phyloP scores from a whole-genome alignment of 805 yeast species.

The Lipomyces kockii region DNA sequence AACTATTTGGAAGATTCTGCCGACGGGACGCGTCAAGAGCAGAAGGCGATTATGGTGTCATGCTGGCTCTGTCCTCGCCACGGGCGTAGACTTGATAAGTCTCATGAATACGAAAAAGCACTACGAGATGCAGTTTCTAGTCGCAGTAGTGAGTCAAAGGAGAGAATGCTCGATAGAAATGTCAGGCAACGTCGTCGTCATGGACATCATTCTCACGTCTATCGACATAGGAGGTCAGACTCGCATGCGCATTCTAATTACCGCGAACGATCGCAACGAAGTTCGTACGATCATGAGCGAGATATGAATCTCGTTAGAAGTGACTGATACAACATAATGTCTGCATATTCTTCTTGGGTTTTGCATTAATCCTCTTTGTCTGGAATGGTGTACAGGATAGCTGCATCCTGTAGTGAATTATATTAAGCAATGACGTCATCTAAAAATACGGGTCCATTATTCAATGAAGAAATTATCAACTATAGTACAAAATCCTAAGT shows the following conservation, averaged over 20 bases:
- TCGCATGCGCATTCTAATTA: background rate
- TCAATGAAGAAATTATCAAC: background rate
- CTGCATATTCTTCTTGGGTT: background rate
- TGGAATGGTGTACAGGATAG: background rate
- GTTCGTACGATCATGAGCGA: background rate
- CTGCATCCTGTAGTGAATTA: background rate
- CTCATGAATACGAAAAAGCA: conserved; percentile 23
- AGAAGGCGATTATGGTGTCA: conserved; percentile 23
- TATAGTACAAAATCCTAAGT: background rate
- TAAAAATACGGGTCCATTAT: background rate
- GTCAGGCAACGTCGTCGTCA: background rate
- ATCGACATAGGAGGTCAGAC: background rate
- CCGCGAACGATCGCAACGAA: background rate
- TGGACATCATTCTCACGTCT: background rate
- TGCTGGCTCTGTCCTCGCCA: conserved; percentile 31
- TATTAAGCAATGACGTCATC: background rate
- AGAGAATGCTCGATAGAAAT: background rate
- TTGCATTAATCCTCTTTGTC: background rate
- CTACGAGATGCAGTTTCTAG: background rate
- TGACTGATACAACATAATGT: background rate
- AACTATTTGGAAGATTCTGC: conserved; percentile 19
- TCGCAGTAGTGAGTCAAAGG: background rate
- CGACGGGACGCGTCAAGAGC: conserved; percentile 5
- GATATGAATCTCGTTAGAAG: background rate
- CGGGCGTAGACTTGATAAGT: conserved; percentile 21